Percentiles rank a stretch among this genome's conserved stretches.
phyloP scores from a whole-genome alignment of 441 rosid species.

The Pelargonium cotyledonis region DNA sequence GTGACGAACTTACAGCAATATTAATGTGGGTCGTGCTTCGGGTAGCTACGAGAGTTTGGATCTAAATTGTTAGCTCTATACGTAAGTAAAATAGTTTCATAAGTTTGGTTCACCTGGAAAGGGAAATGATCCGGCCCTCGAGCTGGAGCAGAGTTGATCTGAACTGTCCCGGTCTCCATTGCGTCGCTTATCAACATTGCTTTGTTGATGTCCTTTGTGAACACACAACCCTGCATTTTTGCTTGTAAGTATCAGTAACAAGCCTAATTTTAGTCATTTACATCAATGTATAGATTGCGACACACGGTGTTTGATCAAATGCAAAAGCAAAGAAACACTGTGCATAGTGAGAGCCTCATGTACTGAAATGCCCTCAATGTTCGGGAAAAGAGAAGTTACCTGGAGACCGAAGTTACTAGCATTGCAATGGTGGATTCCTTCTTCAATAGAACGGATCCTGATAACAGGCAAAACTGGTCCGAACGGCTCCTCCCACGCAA shows the following conservation, averaged over 20 bases:
- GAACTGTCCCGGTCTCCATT: constrained; percentile 97
- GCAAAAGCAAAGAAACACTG: not conserved
- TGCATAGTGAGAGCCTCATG: no score
- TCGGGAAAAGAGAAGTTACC: constrained; percentile 25
- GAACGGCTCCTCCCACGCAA: constrained; percentile 98
- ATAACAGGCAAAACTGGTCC: constrained; percentile 88
- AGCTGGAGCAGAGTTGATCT: constrained; percentile 97
- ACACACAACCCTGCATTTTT: constrained; percentile 58
- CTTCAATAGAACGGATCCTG: constrained; percentile 71
- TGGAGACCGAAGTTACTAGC: constrained; percentile 97
- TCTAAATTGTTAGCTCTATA: no score
- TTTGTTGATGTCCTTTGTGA: constrained; percentile 84
- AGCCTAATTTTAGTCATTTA: no score
- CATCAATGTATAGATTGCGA: no score
- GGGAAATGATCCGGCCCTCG: constrained; percentile 99
- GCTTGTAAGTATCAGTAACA: no score
- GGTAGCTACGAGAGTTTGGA: no score
- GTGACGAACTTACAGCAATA: no score
- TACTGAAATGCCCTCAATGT: no score
- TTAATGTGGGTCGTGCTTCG: no score
- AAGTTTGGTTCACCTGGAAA: constrained; percentile 55
- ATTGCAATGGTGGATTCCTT: constrained; percentile 97
- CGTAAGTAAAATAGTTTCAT: no score
- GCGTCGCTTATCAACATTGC: constrained; percentile 89
- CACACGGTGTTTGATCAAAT: no score